Base-by-base conservation (phyloP, 257 asterid species). In the Anisodus tanguticus region DNA sequence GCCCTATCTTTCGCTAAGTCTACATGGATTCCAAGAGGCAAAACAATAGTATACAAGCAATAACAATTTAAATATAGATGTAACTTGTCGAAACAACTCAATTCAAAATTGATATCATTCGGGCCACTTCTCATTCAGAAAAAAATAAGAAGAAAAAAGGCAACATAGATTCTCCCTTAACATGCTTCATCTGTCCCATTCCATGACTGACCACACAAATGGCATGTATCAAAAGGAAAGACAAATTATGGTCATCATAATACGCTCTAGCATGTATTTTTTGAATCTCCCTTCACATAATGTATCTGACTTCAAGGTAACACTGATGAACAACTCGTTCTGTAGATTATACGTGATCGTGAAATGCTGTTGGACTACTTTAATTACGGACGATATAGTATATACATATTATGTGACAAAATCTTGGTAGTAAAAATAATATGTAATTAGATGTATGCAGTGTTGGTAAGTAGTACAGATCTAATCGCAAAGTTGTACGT, bases 181-280 rank as follows among this genome's bases (percentile, higher is more conserved):
- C 49, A 19, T 72, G 57, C 59, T 72, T 72, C 59, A 10, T 49
- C 80, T 72, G 41, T 72, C 19, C 59, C 41, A 19, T 72, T 72
- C 59, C 80, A 47, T 11, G 59, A 47, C 80, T 6, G 39, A 19
- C 80, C 80, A 72, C 54, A 45, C 80, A 19, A 72, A 72, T 47
- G 58, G 6, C 80, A 72, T 72, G 80, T 19, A 11, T 45, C 59
- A 10, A 72, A 9, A 47, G 59, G 59, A 19, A 72, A 47, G 31
- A 72, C 59, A 47, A 7, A 47, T n/a, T 43, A 47, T 47, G 59
- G n/a, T 47, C 80, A 72, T 39, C 41, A 47, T 47, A 9, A 19
- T 72, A 47, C 31, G 6, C n/a, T 10, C 41, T 72, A 66, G 47
- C 47, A 12, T 66, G n/a, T 35, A 12, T 66, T 12, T 10, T 6